A percentile compares a stretch with the other conserved stretches of the same genome.
phyloP scores from a whole-genome alignment of 164 flowering plant genomes.

The Aristolochia californica region DNA sequence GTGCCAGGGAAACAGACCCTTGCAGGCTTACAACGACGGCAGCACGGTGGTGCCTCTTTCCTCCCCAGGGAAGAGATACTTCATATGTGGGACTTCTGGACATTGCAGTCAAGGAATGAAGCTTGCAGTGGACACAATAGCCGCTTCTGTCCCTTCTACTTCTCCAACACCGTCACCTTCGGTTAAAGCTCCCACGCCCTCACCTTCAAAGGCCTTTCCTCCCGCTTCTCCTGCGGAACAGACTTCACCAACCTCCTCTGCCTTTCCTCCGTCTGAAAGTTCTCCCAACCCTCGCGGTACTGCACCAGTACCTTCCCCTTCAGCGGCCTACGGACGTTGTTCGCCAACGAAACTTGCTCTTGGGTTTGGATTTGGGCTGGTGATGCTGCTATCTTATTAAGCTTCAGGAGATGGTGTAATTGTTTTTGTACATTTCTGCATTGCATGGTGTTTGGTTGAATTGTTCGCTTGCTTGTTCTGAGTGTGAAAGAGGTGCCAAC shows the following conservation, averaged over 20 bases:
- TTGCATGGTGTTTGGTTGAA: too few species aligned
- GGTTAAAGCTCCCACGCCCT: constrained; percentile 6
- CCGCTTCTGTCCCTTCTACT: constrained; percentile 12
- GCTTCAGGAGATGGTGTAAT: not conserved
- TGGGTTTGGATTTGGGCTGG: not conserved
- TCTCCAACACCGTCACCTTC: constrained; percentile 10
- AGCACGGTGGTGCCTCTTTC: constrained; percentile 23
- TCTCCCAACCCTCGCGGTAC: not conserved
- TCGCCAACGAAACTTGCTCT: not conserved
- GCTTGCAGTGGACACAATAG: constrained; percentile 29
- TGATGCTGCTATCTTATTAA: not conserved
- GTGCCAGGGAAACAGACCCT: constrained; percentile 31
- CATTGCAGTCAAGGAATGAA: constrained; percentile 35
- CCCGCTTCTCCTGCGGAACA: not conserved
- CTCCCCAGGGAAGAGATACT: constrained; percentile 49
- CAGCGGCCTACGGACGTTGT: not conserved
- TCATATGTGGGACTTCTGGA: constrained; percentile 49
- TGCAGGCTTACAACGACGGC: constrained; percentile 21
- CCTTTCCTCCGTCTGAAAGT: not conserved
- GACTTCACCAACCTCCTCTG: not conserved
- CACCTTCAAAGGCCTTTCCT: not conserved
- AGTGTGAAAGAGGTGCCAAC: too few species aligned
- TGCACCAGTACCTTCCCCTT: not conserved
- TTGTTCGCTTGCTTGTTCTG: too few species aligned
- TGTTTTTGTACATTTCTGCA: too few species aligned